Conservation (phyloP, 306 rosid genomes). For the Bauhinia variegata region DNA sequence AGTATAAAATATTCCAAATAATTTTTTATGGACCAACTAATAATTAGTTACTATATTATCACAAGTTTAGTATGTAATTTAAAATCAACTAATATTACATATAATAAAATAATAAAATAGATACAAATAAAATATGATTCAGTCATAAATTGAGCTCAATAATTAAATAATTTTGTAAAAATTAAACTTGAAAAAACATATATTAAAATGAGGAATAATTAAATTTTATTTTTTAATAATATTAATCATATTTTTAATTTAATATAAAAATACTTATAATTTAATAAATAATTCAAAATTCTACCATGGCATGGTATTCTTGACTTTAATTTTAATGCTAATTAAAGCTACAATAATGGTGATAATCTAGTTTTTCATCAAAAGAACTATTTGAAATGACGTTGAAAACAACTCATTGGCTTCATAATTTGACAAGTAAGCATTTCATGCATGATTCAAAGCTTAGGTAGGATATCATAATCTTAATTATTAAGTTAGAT, state of each 20-base stretch:
- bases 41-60: no score
- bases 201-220: no score
- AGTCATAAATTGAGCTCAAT: no score
- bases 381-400: background rate
- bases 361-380: background rate
- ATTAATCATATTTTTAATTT: background rate
- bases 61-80: no score
- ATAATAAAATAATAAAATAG: no score
- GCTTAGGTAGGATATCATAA: conserved; percentile 36
- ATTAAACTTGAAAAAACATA: no score
- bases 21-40: background rate
- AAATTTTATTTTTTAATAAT: no score
- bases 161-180: no score
- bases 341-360: no score
- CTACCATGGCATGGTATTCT: conserved; percentile 14
- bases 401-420: conserved; percentile 25
- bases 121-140: no score
- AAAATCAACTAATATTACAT: no score
- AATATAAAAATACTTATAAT: no score
- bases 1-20: background rate
- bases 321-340: conserved; percentile 4
- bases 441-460: conserved; percentile 27
- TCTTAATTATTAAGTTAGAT: conserved; percentile 34
- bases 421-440: conserved; percentile 19
- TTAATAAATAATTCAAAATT: background rate